Percentiles rank a stretch among this genome's conserved stretches.
Conservation (phyloP, 1,284 basidiomycete species). For the Puccinia triticina region DNA sequence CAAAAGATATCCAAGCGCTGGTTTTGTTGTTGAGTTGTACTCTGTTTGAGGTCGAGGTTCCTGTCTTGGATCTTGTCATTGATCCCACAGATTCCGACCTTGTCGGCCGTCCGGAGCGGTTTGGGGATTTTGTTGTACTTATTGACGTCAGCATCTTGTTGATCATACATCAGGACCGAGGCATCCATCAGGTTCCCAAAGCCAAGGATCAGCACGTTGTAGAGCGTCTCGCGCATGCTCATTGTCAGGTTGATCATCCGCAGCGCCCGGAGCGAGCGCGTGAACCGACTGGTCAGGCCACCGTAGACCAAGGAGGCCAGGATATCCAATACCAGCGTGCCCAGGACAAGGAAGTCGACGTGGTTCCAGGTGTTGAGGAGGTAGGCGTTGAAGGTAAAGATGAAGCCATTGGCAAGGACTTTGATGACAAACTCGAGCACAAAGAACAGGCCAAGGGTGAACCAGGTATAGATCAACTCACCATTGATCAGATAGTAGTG, state of each 20-base stretch:
- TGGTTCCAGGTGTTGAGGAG: conserved; percentile 88
- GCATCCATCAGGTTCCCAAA: conserved; percentile 85
- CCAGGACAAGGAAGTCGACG: conserved; percentile 84
- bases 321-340: conserved; percentile 75
- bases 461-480: conserved; percentile 43
- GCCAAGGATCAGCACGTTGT: too few species aligned
- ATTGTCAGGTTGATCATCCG: conserved; percentile 86
- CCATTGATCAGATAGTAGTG: conserved; percentile 56
- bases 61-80: too few species aligned
- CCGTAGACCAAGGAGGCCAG: conserved; percentile 68
- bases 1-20: too few species aligned
- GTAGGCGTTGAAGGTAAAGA: conserved; percentile 81
- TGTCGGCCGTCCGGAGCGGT: too few species aligned
- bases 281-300: conserved; percentile 74
- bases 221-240: conserved; percentile 81
- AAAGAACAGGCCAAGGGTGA: conserved; percentile 68
- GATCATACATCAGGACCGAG: too few species aligned
- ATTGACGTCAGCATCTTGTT: too few species aligned
- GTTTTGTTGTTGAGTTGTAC: too few species aligned
- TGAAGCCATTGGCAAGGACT: conserved; percentile 84
- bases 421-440: too few species aligned
- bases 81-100: too few species aligned
- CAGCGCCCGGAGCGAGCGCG: conserved; percentile 80
- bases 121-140: too few species aligned
- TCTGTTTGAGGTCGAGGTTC: too few species aligned